Percentiles rank a stretch among this genome's conserved stretches.
Evolutionary conservation across 345 rosid genomes (phyloP).

Genomic region (Aquilaria sinensis): DNA sequence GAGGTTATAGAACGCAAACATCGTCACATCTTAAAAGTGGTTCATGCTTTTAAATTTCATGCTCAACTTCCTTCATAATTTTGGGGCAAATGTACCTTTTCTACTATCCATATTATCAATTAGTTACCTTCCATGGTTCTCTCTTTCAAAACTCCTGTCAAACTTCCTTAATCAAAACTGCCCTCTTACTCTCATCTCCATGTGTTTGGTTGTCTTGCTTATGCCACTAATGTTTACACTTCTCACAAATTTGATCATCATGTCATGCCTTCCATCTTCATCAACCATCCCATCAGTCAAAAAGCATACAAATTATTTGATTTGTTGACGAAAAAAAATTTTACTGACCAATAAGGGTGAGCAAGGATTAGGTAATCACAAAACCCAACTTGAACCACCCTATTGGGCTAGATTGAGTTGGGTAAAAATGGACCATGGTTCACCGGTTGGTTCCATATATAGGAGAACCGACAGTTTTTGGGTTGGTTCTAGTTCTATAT

Average conservation of each 20-base stretch:
- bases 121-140: not conserved
- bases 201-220: not conserved
- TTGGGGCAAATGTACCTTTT: not conserved
- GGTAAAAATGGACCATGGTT: no score
- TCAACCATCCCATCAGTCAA: no score
- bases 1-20: not conserved
- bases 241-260: no score
- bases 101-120: not conserved
- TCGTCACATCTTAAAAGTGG: not conserved
- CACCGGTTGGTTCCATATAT: no score
- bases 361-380: no score
- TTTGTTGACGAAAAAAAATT: not conserved
- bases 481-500: no score
- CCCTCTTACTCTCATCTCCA: not conserved
- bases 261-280: no score
- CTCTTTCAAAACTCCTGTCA: not conserved
- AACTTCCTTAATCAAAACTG: not conserved
- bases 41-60: not conserved
- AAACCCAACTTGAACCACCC: no score
- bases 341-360: no score
- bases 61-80: not conserved
- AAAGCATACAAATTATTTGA: not conserved
- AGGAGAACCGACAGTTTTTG: no score
- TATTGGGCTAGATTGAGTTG: no score
- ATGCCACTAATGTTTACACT: no score